Percentiles rank a stretch among this genome's conserved stretches.
These are phyloP conservation scores for Baorangia bicolor DNA, from an alignment of 768 basidiomycete species.

Conservation along the genomic window DNA sequence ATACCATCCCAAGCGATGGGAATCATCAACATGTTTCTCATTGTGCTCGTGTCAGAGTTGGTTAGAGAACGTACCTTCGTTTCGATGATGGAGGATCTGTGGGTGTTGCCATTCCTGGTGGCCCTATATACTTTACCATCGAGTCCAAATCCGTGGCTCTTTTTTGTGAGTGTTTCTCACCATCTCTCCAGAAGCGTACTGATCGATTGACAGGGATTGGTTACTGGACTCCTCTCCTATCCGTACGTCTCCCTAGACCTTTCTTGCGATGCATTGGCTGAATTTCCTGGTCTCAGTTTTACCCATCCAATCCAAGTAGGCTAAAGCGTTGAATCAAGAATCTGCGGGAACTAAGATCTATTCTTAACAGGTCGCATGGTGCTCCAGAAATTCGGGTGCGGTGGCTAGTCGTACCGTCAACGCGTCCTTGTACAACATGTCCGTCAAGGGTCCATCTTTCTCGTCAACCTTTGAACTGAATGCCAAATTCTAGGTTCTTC, in stretches of 20 bases:
- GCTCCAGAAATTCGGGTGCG: conserved; percentile 57
- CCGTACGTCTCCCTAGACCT: conserved; percentile 31
- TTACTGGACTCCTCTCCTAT: conserved; percentile 45
- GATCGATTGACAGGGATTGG: conserved; percentile 33
- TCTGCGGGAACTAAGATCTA: neutral
- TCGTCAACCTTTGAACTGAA: neutral
- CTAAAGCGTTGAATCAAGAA: too few species aligned
- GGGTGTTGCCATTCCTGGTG: conserved; percentile 61
- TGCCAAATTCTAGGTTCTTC: conserved; percentile 33
- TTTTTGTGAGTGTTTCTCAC: conserved; percentile 40
- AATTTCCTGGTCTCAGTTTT: conserved; percentile 30
- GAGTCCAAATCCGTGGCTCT: conserved; percentile 52
- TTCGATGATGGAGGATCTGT: conserved; percentile 53
- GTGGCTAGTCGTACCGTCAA: conserved; percentile 61
- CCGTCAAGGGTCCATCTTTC: neutral
- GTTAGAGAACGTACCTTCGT: conserved; percentile 55
- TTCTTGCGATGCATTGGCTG: neutral
- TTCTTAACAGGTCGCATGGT: conserved; percentile 46
- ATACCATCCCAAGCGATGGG: conserved; percentile 55
- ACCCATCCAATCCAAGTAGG: conserved; percentile 50
- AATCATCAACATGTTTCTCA: conserved; percentile 50
- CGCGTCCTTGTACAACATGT: conserved; percentile 61
- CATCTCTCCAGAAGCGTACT: neutral
- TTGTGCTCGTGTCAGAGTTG: conserved; percentile 51
- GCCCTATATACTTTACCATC: conserved; percentile 49